These are phyloP conservation scores for Phytopythium montanum DNA, from an alignment of 352 stramenopile species.

Conservation along the genomic window DNA sequence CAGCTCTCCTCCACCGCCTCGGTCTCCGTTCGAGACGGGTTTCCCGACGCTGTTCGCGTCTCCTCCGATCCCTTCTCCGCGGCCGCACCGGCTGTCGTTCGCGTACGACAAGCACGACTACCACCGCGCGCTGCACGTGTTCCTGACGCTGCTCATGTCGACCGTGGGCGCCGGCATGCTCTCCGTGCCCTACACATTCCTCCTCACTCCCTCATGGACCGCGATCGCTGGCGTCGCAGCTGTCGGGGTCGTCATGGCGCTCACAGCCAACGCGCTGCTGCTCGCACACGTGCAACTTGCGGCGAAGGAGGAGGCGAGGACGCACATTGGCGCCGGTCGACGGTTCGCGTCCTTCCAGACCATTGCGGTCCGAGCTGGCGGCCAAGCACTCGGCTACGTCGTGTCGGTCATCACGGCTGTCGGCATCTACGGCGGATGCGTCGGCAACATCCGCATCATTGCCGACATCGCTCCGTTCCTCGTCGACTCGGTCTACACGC, in stretches of 20 bases:
- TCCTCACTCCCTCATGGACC: constrained; percentile 37
- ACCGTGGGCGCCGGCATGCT: constrained; percentile 72
- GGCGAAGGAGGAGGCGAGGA: constrained; percentile 31
- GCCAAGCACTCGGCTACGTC: constrained; percentile 47
- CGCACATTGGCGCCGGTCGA: constrained; percentile 45
- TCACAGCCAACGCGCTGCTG: constrained; percentile 56
- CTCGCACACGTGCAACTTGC: constrained; percentile 53
- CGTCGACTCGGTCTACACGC: constrained; percentile 22
- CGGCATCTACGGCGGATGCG: constrained; percentile 67
- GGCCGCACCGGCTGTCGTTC: constrained; percentile 52
- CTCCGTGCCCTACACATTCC: constrained; percentile 68
- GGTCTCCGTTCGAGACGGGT: constrained; percentile 67
- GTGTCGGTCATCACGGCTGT: constrained; percentile 64
- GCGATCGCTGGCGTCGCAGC: constrained; percentile 38
- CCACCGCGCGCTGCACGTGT: constrained; percentile 56
- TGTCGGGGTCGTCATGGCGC: constrained; percentile 51
- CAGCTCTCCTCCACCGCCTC: constrained; percentile 25
- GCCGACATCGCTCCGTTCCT: constrained; percentile 66
- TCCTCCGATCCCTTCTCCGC: constrained; percentile 40
- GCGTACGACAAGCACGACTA: constrained; percentile 27
- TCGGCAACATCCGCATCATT: constrained; percentile 69
- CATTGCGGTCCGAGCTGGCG: constrained; percentile 50
- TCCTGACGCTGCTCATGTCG: constrained; percentile 76
- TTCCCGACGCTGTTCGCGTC: constrained; percentile 66
- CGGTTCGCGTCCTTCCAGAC: constrained; percentile 62